Conservation (phyloP, 148 eudicot species). For the Hydrangea macrophylla region DNA sequence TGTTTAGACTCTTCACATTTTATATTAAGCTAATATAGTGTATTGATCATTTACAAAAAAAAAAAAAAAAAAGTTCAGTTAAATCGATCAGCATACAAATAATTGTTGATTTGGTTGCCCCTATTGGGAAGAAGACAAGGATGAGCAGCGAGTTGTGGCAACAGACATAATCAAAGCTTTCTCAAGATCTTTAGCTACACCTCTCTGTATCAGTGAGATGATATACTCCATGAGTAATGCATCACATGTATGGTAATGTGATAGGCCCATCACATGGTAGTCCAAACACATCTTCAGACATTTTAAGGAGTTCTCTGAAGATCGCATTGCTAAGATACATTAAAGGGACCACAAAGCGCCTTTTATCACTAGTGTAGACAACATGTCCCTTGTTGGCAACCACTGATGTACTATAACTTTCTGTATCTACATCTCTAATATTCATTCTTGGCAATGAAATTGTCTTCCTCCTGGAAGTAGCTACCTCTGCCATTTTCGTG, state of each 20-base stretch:
- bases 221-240: slow-evolving; percentile 21
- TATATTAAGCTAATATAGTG: no score
- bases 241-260: slow-evolving; percentile 24
- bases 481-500: slow-evolving; percentile 36
- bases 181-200: slow-evolving; percentile 17
- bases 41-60: neutral
- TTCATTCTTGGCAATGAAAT: slow-evolving; percentile 10
- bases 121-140: neutral
- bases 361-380: slow-evolving; percentile 23
- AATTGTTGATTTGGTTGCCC: neutral
- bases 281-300: slow-evolving; percentile 35
- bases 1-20: no score
- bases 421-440: neutral
- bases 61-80: no score
- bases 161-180: slow-evolving; percentile 23
- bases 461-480: slow-evolving; percentile 26
- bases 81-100: slow-evolving; percentile 2
- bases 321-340: slow-evolving; percentile 19
- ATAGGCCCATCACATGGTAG: slow-evolving; percentile 27
- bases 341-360: slow-evolving; percentile 25
- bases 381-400: slow-evolving; percentile 26
- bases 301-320: slow-evolving; percentile 21
- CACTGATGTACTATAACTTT: slow-evolving; percentile 1
- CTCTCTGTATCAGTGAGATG: slow-evolving; percentile 20
- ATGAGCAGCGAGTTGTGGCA: slow-evolving; percentile 6